These are phyloP conservation scores for Colletotrichum paranaense DNA, from an alignment of 2,329 filamentous ascomycete genomes.

Conservation along the genomic window DNA sequence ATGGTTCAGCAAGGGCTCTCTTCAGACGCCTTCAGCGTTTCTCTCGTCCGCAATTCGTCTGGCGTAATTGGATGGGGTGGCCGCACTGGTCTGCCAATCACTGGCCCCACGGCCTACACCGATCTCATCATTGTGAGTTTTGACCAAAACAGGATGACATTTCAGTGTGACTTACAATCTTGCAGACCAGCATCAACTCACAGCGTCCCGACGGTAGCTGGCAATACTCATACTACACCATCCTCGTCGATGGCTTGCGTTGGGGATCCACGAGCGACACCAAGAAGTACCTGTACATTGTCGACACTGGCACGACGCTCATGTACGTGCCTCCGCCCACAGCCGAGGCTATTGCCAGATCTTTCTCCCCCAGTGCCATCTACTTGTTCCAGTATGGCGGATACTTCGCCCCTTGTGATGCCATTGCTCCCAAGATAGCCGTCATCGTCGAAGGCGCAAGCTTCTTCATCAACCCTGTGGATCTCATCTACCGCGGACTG, in stretches of 20 bases:
- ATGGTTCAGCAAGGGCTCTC: conserved; percentile 58
- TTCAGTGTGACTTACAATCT: background rate
- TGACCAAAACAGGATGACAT: background rate
- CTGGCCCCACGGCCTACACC: conserved; percentile 45
- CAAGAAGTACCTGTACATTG: conserved; percentile 59
- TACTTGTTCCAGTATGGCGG: conserved; percentile 59
- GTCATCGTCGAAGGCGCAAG: conserved; percentile 55
- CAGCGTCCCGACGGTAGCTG: conserved; percentile 51
- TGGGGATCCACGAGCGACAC: conserved; percentile 55
- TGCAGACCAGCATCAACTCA: conserved; percentile 56
- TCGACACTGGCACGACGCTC: conserved; percentile 64
- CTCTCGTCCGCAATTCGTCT: conserved; percentile 58
- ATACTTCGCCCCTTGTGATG: conserved; percentile 62
- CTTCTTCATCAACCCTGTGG: conserved; percentile 60
- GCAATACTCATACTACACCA: conserved; percentile 64
- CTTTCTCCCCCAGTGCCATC: conserved; percentile 58
- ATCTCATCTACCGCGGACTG: conserved; percentile 58
- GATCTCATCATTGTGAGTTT: conserved; percentile 58
- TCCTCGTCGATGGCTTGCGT: conserved; percentile 60
- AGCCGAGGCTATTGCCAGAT: conserved; percentile 57
- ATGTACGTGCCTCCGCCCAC: conserved; percentile 62
- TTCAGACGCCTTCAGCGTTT: conserved; percentile 59
- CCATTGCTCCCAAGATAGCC: conserved; percentile 57
- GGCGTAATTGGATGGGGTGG: conserved; percentile 61
- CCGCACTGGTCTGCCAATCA: conserved; percentile 47